phyloP scores from a whole-genome alignment of 73 alveolate species.

The Symbiodinium pilosum region DNA sequence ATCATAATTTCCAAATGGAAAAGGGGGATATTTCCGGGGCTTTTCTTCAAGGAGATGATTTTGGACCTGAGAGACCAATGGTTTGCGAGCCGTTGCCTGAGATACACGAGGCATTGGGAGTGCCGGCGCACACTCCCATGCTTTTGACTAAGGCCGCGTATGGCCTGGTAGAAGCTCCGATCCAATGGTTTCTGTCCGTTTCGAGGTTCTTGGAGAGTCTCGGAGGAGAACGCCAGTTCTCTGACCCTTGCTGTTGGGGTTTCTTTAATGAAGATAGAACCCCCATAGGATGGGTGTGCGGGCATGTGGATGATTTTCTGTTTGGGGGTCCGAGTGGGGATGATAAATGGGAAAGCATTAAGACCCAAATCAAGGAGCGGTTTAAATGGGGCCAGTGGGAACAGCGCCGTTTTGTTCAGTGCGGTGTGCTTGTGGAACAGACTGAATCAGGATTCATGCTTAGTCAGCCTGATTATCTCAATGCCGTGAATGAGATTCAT shows the following conservation, averaged over 20 bases:
- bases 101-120: neutral
- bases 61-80: neutral
- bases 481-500: neutral
- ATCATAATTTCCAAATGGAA: neutral
- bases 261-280: neutral
- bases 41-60: neutral
- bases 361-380: neutral
- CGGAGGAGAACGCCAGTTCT: neutral
- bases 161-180: neutral
- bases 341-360: neutral
- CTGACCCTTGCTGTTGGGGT: constrained; percentile 27
- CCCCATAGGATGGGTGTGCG: constrained; percentile 1
- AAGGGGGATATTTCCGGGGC: constrained; percentile 11
- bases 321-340: neutral
- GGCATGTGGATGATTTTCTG: constrained; percentile 15
- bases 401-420: neutral
- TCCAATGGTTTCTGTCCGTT: neutral
- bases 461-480: neutral
- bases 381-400: constrained; percentile 31
- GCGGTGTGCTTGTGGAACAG: neutral
- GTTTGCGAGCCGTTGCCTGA: constrained; percentile 4
- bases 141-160: neutral
- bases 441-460: neutral
- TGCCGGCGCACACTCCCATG: neutral
- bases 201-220: neutral